phyloP scores from a whole-genome alignment of 331 rosid genomes.

The Saraca asoca region DNA sequence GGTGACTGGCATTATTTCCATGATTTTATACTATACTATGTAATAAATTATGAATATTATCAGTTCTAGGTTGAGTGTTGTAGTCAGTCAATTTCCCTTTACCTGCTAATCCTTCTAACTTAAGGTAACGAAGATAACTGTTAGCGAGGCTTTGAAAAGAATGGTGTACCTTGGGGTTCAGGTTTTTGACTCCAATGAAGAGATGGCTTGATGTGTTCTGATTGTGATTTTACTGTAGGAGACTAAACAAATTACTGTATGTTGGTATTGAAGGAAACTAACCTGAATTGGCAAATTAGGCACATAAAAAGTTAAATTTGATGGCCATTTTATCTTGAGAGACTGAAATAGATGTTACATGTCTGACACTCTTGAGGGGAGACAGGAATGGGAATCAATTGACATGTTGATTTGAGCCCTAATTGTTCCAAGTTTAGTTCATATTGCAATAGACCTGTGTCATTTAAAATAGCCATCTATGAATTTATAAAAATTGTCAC shows the following conservation, averaged over 20 bases:
- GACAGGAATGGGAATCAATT: not conserved
- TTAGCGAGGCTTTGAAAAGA: constrained; percentile 11
- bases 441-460: not conserved
- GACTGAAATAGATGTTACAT: too few species aligned
- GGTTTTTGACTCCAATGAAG: not conserved
- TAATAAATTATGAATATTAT: too few species aligned
- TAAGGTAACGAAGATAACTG: not conserved
- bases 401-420: not conserved
- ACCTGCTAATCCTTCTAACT: not conserved
- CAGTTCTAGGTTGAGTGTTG: constrained; percentile 6
- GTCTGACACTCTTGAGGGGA: too few species aligned
- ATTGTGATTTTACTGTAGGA: too few species aligned
- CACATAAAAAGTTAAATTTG: not conserved
- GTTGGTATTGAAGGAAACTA: constrained; percentile 1
- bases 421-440: not conserved
- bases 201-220: not conserved
- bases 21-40: not conserved
- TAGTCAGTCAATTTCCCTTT: not conserved
- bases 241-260: not conserved
- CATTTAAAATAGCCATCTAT: not conserved
- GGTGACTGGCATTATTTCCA: not conserved
- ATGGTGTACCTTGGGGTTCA: not conserved
- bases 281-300: not conserved
- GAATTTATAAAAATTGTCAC: not conserved
- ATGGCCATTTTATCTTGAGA: too few species aligned